Conservation (phyloP, 257 asterid species). For the Ehretia macrophylla region DNA sequence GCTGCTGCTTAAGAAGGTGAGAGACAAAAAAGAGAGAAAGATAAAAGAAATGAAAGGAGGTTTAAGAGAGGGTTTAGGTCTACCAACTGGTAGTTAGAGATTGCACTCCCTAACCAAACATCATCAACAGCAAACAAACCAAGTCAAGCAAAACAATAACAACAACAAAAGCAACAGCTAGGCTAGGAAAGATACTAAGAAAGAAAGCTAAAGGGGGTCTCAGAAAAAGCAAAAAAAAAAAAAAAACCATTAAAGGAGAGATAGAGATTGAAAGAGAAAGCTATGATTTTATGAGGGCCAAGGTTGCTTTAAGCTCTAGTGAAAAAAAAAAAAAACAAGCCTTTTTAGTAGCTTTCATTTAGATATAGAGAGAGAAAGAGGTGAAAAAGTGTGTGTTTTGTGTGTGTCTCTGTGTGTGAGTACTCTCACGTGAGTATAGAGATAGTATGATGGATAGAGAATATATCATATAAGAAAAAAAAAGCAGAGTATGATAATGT, state of each 20-base stretch:
- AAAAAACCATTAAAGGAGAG: slow-evolving; percentile 18
- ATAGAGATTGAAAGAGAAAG: neutral
- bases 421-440: slow-evolving; percentile 75
- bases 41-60: slow-evolving; percentile 15
- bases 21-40: slow-evolving; percentile 7
- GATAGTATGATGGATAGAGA: slow-evolving; percentile 42
- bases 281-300: slow-evolving; percentile 12
- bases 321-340: slow-evolving; percentile 3
- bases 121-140: slow-evolving; percentile 41
- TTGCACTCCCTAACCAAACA: slow-evolving; percentile 89
- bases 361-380: slow-evolving; percentile 28
- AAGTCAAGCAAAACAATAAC: slow-evolving; percentile 54
- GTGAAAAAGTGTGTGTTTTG: neutral
- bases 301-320: neutral
- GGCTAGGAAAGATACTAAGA: slow-evolving; percentile 18
- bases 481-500: slow-evolving; percentile 38
- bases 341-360: slow-evolving; percentile 35
- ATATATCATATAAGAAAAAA: slow-evolving; percentile 30
- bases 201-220: slow-evolving; percentile 12
- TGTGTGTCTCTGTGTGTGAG: neutral
- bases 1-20: slow-evolving; percentile 28
- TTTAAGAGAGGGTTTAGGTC: slow-evolving; percentile 74
- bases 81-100: slow-evolving; percentile 98
- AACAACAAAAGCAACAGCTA: slow-evolving; percentile 28
- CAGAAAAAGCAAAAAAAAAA: neutral